Base-by-base conservation (phyloP, 2,329 filamentous ascomycete genomes). In the Xylaria sp. region DNA sequence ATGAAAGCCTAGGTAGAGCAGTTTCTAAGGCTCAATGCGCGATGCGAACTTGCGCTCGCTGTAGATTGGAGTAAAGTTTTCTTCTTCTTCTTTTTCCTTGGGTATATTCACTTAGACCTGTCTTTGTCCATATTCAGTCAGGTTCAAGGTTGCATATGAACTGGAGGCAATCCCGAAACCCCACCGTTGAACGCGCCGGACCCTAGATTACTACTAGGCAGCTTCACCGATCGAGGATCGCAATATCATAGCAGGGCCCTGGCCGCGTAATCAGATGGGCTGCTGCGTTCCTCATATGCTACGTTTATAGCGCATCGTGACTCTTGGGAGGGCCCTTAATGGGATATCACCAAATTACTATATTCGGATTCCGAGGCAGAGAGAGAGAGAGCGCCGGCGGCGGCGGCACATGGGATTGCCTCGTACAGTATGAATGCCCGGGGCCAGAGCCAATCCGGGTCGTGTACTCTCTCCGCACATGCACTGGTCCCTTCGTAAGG, bases 391-490 rank as follows among this genome's bases (percentile, higher is more conserved):
- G 16, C 29, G 29, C 29, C 16, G 29, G 16, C 9, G 29, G 29
- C n/a, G n/a, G n/a, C n/a, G n/a, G 29, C 5, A 34, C 29, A 34
- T 34, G 29, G 29, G 16, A 34, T 26, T 6, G 6, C 24, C 9
- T 43, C 42, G 48, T 38, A 49, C 39, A 47, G 44, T 51, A 52
- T 24, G 46, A 40, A 47, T 47, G 24, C 29, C 21, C 43, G 24
- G 21, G 22, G 38, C 19, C n/a, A 39, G 29, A 34, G 9, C 29
- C 11, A 34, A 13, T 11, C 9, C 29, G 11, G 16, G 6, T 11
- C 11, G 29, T 34, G n/a, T n/a, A n/a, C n/a, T n/a, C n/a, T n/a
- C n/a, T 13, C 11, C 16, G 29, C 29, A 34, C 45, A 49, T 39
- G 22, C 48, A 55, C 52, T 49, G 52, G 48, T n/a, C n/a, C n/a